These are phyloP conservation scores for Phialophora chinensis DNA, from an alignment of 2,329 filamentous ascomycete species.

Conservation along the genomic window DNA sequence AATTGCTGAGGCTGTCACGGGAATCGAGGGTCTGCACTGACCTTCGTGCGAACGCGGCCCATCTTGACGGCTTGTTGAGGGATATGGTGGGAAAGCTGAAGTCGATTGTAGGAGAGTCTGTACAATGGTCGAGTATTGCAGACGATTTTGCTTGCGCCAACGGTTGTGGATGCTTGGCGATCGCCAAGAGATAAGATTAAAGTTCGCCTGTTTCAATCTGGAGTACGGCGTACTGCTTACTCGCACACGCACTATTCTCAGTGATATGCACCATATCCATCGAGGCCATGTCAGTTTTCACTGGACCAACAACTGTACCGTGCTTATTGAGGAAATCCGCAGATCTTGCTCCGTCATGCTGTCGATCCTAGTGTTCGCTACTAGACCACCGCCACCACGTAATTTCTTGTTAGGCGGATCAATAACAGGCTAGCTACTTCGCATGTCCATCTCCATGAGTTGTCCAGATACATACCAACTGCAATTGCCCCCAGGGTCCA, in stretches of 20 bases:
- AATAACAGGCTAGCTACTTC: not conserved
- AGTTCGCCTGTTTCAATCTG: too few species aligned
- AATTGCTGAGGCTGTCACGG: too few species aligned
- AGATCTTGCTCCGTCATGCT: too few species aligned
- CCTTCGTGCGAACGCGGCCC: constrained; percentile 58
- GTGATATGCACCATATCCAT: too few species aligned
- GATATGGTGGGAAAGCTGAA: constrained; percentile 17
- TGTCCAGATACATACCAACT: not conserved
- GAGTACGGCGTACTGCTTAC: too few species aligned
- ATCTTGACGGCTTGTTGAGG: constrained; percentile 49
- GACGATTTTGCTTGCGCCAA: not conserved
- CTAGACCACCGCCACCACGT: not conserved
- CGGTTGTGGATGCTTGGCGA: constrained; percentile 20
- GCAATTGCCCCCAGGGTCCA: not conserved
- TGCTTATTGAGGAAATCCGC: too few species aligned
- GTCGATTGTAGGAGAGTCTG: not conserved
- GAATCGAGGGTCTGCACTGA: constrained; percentile 34
- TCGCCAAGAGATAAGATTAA: constrained; percentile 26
- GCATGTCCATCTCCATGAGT: not conserved
- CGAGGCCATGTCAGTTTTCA: too few species aligned
- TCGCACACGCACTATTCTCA: too few species aligned
- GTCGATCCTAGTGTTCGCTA: too few species aligned
- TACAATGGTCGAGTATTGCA: not conserved
- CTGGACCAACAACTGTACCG: too few species aligned
- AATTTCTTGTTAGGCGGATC: not conserved